These are phyloP conservation scores for Gossypium mustelinum DNA, from an alignment of 345 rosid species.

Conservation along the genomic window DNA sequence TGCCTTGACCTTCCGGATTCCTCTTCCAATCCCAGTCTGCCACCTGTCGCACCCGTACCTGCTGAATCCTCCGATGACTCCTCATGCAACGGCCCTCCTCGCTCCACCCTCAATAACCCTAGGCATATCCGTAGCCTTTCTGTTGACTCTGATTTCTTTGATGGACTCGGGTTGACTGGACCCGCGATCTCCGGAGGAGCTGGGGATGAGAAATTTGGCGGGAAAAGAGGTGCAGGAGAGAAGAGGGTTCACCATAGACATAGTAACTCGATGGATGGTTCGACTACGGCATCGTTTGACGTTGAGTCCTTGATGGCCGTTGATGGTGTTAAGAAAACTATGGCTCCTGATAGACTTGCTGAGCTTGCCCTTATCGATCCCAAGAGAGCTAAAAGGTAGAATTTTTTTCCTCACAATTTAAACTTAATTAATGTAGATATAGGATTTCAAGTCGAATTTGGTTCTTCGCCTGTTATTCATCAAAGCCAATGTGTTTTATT, in stretches of 20 bases:
- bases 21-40: slow-evolving; percentile 7
- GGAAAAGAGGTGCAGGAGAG: slow-evolving; percentile 38
- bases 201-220: slow-evolving; percentile 34
- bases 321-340: slow-evolving; percentile 70
- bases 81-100: slow-evolving; percentile 41
- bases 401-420: not conserved
- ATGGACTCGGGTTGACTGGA: slow-evolving; percentile 26
- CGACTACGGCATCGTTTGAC: slow-evolving; percentile 49
- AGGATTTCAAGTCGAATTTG: not conserved
- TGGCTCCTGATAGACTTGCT: slow-evolving; percentile 76
- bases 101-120: slow-evolving; percentile 27
- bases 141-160: slow-evolving; percentile 85
- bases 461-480: not conserved
- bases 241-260: slow-evolving; percentile 54
- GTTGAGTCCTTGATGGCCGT: slow-evolving; percentile 43
- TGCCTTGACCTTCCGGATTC: slow-evolving; percentile 43
- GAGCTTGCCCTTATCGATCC: slow-evolving; percentile 94
- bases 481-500: not conserved
- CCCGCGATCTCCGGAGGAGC: slow-evolving; percentile 28
- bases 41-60: slow-evolving; percentile 33
- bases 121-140: slow-evolving; percentile 67
- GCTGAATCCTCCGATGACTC: slow-evolving; percentile 64
- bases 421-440: not conserved
- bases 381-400: slow-evolving; percentile 88
- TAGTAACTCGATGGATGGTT: slow-evolving; percentile 85